Percentiles rank a stretch among this genome's conserved stretches.
These are phyloP conservation scores for Lipomyces sp. DNA, from an alignment of 805 yeast genomes.

Conservation along the genomic window DNA sequence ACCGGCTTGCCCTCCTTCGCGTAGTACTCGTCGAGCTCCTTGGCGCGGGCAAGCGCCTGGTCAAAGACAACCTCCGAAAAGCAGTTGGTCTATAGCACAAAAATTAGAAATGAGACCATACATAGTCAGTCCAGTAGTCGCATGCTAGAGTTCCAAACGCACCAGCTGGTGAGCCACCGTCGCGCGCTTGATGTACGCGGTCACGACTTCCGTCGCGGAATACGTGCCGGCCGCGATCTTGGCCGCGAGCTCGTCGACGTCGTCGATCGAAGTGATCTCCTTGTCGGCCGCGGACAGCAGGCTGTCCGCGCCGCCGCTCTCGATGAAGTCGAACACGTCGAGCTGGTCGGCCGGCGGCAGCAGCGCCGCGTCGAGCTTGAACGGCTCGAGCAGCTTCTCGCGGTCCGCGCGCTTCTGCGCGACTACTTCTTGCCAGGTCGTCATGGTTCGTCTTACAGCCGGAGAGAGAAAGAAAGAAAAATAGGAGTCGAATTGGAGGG, in stretches of 20 bases:
- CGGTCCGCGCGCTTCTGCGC: constrained; percentile 30
- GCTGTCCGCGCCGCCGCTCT: constrained; percentile 23
- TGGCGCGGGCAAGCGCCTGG: constrained; percentile 57
- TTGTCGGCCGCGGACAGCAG: constrained; percentile 30
- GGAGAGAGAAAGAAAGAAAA: too few relatives aligned
- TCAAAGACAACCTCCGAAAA: constrained; percentile 47
- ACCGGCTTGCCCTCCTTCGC: constrained; percentile 46
- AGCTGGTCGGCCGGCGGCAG: constrained; percentile 29
- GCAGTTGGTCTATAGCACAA: constrained; percentile 32
- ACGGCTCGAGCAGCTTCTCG: constrained; percentile 31
- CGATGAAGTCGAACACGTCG: constrained; percentile 30
- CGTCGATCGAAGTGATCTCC: constrained; percentile 32
- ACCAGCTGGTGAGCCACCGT: constrained; percentile 29
- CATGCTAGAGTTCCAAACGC: neutral
- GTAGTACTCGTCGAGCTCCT: constrained; percentile 51
- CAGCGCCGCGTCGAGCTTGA: constrained; percentile 23
- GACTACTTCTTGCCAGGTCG: constrained; percentile 30
- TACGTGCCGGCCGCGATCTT: constrained; percentile 36
- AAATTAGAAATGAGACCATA: too few relatives aligned
- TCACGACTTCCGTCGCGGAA: constrained; percentile 46
- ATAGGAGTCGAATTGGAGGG: too few relatives aligned
- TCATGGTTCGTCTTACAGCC: constrained; percentile 9
- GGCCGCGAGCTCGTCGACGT: constrained; percentile 25
- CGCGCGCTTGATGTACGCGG: constrained; percentile 40
- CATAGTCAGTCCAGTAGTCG: too few relatives aligned